phyloP scores from a whole-genome alignment of 2,329 filamentous ascomycete species.

The Fonsecaea monophora region DNA sequence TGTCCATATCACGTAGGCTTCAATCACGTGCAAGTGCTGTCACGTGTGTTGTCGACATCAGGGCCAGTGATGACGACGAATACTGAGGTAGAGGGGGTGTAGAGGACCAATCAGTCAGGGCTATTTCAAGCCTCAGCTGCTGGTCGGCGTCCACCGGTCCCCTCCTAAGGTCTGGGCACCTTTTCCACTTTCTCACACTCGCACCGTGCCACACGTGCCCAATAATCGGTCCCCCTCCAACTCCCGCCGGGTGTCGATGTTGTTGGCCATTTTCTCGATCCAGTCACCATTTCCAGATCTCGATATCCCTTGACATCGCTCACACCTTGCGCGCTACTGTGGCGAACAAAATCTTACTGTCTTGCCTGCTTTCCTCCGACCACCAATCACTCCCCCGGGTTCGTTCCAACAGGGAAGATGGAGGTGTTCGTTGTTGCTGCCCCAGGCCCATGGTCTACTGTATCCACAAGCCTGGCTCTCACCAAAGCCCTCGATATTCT shows the following conservation, averaged over 20 bases:
- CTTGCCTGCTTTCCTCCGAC: not conserved
- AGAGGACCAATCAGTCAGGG: not conserved
- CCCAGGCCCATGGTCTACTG: constrained; percentile 10
- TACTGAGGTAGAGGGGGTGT: not conserved
- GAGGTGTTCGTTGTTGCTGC: not conserved
- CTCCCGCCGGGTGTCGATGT: not conserved
- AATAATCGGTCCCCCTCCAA: not conserved
- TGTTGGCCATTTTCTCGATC: constrained; percentile 23
- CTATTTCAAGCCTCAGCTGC: not conserved
- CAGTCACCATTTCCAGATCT: constrained; percentile 25
- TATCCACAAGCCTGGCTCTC: constrained; percentile 5
- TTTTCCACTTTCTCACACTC: not conserved
- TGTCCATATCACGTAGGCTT: not conserved
- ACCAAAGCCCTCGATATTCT: not conserved
- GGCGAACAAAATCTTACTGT: constrained; percentile 12
- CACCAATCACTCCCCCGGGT: constrained; percentile 4
- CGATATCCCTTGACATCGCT: constrained; percentile 22
- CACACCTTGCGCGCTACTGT: constrained; percentile 17
- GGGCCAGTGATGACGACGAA: not conserved
- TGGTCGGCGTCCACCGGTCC: not conserved
- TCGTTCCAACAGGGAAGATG: not conserved
- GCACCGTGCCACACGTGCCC: too few species aligned
- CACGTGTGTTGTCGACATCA: not conserved
- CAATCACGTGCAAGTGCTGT: not conserved
- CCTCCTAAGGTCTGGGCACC: not conserved